Base-by-base conservation (phyloP, 73 alveolate genomes). In the Loxodes magnus region DNA sequence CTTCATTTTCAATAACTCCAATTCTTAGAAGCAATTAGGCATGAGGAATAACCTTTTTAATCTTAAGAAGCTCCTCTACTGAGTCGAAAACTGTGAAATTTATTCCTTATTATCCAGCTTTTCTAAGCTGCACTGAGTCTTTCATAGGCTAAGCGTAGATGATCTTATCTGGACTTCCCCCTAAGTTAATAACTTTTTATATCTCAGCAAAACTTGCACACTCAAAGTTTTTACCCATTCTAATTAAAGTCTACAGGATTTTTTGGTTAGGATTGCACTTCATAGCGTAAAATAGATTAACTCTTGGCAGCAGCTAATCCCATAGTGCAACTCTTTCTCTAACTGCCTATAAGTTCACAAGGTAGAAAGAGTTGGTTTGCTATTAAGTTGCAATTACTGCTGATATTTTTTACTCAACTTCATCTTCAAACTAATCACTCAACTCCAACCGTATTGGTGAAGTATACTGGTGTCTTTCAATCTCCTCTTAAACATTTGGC, bases 161-260 rank as follows among this genome's bases (percentile, higher is more conserved):
- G 12, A 51, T 51, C 7, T 12, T 9, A 5, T 33, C 58, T 51
- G 56, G 58, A 1, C 14, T 17, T 5, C 19, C 58, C 7, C 34
- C 56, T 12, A n/a, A n/a, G 56, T 25, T n/a, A 10, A 51, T 26
- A 0, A 34, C 61, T 17, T n/a, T 10, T n/a, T 14, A 7, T 30
- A 51, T 31, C 61, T 51, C 64, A 14, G 62, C 24, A 35, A 14
- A 31, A 25, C 33, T 10, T 30, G 64, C 64, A 34, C 64, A 51
- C 19, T 51, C 64, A 34, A 51, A 51, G 58, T 38, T 38, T 1
- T 15, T 51, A 14, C 43, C 43, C 7, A 46, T 41, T 48, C 9
- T 6, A 16, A 38, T 9, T 6, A 51, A 29, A 2, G 34, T n/a
- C 25, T 34, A 7, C 57, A 51, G n/a, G 7, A 51, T 17, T 5